Evolutionary conservation across 1,139 yeast genomes (phyloP), one percentile per base, ranked within the genome.

Genomic region (Kurtzmaniella natalensis): DNA sequence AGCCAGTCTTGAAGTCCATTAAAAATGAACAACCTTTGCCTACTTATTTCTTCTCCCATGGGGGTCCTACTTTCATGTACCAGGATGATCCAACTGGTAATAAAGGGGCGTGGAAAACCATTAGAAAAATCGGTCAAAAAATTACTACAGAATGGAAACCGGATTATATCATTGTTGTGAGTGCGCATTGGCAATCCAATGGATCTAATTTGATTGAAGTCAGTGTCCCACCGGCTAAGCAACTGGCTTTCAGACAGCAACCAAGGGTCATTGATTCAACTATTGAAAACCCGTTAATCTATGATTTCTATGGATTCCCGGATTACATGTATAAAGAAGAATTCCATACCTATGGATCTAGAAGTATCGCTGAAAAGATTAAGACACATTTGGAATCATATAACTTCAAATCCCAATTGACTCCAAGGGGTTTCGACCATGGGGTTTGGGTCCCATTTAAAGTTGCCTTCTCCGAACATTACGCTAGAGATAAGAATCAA

Each of bases 381-480:
- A 62, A 64, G 25, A 47, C 58, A 1, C 55, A 67, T 8, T 57
- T 84, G 25, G 44, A 47, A 11, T 42, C 50, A 3, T 44, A 54
- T 9, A 21, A 9, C 10, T 62, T 82, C 31, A 46, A 60, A 2
- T 58, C 78, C 1, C 56, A 58, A 21, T 43, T 76, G 14, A 59
- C 67, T 14, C 51, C 58, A 14, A 62, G 94, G 37, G 94, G 94
- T 4, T 54, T 84, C 15, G 94, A 84, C 51, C 94, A 84, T 55
- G 94, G 94, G 1, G 81, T 71, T 3, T 84, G 92, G 88, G 87
- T 81, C 2, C 89, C 94, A 0, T 68, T 80, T 38, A 78, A 81
- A 47, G 82, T 81, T 18, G 87, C 86, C 3, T 81, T 83, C 46
- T 70, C 78, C 16, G 64, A 68, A 26, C 43, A 61, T 30, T 53